phyloP scores from a whole-genome alignment of 495 filamentous ascomycete genomes.

The Pyronema omphalodes region DNA sequence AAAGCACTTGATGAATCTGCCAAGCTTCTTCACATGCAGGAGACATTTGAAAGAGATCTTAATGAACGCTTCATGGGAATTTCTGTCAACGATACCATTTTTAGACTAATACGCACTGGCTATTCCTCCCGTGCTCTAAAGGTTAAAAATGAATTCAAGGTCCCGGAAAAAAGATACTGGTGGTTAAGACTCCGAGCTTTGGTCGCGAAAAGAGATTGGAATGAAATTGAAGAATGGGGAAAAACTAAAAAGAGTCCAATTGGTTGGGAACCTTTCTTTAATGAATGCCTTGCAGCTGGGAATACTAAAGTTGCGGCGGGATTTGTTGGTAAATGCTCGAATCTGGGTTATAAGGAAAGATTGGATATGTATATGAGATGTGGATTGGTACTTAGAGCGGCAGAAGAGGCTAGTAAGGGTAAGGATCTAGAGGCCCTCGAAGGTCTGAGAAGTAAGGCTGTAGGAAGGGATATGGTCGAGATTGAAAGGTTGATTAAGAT shows the following conservation, averaged over 20 bases:
- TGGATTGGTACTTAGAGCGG: constrained; percentile 74
- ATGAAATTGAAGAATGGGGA: constrained; percentile 67
- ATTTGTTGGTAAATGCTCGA: constrained; percentile 77
- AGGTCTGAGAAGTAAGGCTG: constrained; percentile 12
- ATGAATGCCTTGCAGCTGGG: constrained; percentile 69
- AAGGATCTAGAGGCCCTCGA: constrained; percentile 48
- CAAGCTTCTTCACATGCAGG: constrained; percentile 64
- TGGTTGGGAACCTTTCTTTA: constrained; percentile 96
- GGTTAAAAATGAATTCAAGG: constrained; percentile 77
- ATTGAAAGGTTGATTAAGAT: constrained; percentile 16
- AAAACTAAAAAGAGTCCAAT: constrained; percentile 66
- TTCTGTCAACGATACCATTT: constrained; percentile 76
- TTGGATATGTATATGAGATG: constrained; percentile 95
- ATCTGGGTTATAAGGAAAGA: constrained; percentile 34
- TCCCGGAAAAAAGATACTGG: constrained; percentile 74
- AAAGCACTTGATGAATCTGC: constrained; percentile 58
- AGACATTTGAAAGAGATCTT: constrained; percentile 65
- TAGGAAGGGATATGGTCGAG: constrained; percentile 12
- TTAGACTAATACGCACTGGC: constrained; percentile 55
- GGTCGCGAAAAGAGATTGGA: constrained; percentile 77
- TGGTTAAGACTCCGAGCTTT: constrained; percentile 82
- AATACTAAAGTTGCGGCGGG: constrained; percentile 68
- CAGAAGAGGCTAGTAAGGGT: constrained; percentile 69
- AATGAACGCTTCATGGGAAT: constrained; percentile 55
- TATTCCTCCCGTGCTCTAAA: constrained; percentile 67